Evolutionary conservation across 208 protist species (phyloP).

Genomic region (Novymonas esmeraldas): DNA sequence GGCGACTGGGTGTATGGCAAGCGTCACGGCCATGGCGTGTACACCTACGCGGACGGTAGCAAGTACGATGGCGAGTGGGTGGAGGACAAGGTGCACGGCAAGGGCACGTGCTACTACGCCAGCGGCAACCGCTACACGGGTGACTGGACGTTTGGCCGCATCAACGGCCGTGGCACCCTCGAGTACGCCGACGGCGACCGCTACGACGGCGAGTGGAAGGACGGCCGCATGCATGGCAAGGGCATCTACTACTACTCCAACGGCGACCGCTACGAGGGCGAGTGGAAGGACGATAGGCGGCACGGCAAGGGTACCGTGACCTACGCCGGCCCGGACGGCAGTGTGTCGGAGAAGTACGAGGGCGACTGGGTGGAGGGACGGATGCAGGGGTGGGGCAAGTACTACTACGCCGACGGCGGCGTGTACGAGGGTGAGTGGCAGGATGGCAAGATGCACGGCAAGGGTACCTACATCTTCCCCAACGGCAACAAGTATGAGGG

Average conservation of each 20-base stretch:
- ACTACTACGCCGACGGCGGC: slow-evolving; percentile 94
- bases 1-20: slow-evolving; percentile 96
- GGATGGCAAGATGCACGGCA: slow-evolving; percentile 93
- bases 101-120: slow-evolving; percentile 92
- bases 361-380: slow-evolving; percentile 94
- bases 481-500: slow-evolving; percentile 96
- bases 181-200: slow-evolving; percentile 92
- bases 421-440: slow-evolving; percentile 93
- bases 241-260: slow-evolving; percentile 91
- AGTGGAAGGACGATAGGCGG: slow-evolving; percentile 94
- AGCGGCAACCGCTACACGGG: slow-evolving; percentile 91
- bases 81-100: slow-evolving; percentile 94
- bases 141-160: slow-evolving; percentile 91
- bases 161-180: slow-evolving; percentile 90
- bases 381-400: slow-evolving; percentile 95
- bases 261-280: slow-evolving; percentile 91
- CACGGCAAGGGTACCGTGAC: slow-evolving; percentile 92
- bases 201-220: slow-evolving; percentile 94
- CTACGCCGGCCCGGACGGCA: slow-evolving; percentile 92
- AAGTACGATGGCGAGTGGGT: slow-evolving; percentile 94
- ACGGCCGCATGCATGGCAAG: slow-evolving; percentile 94
- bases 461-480: slow-evolving; percentile 92
- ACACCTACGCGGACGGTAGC: slow-evolving; percentile 94
- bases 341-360: slow-evolving; percentile 93
- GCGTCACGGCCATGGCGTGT: slow-evolving; percentile 91